These are phyloP conservation scores for Neurospora africana DNA, from an alignment of 495 filamentous ascomycete genomes.

Conservation along the genomic window DNA sequence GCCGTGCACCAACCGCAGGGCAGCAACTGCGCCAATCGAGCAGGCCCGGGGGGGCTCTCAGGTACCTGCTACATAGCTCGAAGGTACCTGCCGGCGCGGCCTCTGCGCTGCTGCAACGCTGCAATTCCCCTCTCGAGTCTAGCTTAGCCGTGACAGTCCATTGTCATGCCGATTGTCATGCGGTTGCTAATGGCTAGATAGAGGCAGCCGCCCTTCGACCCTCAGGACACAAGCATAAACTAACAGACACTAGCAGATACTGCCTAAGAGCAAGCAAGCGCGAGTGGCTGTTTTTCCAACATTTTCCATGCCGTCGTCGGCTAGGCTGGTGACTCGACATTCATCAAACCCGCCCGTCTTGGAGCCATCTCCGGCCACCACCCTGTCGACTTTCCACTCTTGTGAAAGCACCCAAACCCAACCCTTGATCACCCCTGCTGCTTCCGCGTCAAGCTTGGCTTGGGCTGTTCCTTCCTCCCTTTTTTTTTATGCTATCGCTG, in stretches of 20 bases:
- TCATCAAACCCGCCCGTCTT: not conserved
- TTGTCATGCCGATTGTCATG: not conserved
- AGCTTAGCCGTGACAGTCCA: not conserved
- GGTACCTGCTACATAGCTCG: not conserved
- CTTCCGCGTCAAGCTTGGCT: not conserved
- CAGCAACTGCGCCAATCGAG: not conserved
- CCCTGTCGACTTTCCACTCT: slow-evolving; percentile 9
- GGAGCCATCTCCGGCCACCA: slow-evolving; percentile 9
- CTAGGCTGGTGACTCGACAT: slow-evolving; percentile 2
- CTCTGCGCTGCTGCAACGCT: not conserved
- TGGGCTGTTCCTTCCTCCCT: not conserved
- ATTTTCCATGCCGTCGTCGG: slow-evolving; percentile 13
- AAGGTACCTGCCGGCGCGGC: not conserved
- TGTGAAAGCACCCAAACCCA: not conserved
- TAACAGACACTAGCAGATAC: not conserved
- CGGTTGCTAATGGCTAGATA: not conserved
- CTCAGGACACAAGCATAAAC: not conserved
- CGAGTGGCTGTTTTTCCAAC: slow-evolving; percentile 13
- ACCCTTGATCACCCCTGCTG: not conserved
- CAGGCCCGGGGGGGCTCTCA: not conserved
- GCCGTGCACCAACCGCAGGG: not conserved
- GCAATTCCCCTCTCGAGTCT: not conserved
- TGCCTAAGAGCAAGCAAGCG: not conserved
- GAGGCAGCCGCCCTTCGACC: not conserved
- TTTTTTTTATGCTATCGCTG: not conserved